phyloP scores from a whole-genome alignment of 495 filamentous ascomycete species.

The Xylaria intraflava region DNA sequence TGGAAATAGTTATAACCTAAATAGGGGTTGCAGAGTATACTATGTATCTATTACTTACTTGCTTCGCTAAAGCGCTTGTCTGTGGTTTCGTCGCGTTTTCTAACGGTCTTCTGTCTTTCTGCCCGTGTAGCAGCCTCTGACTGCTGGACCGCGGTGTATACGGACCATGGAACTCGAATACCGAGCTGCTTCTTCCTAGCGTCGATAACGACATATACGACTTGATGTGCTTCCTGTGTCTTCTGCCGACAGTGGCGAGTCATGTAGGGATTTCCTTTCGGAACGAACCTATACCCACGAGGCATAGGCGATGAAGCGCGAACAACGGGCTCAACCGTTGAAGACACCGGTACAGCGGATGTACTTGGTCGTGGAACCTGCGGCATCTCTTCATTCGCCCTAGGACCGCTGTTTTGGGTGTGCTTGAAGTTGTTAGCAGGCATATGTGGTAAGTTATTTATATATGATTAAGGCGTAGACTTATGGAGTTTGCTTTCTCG shows the following conservation, averaged over 20 bases:
- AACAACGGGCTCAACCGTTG: constrained; percentile 4
- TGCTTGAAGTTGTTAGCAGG: background rate
- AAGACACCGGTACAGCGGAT: background rate
- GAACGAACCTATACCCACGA: constrained; percentile 29
- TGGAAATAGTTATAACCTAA: too few species aligned
- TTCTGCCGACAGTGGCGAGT: constrained; percentile 33
- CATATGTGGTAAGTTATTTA: background rate
- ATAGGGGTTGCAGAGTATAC: too few species aligned
- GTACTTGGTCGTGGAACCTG: background rate
- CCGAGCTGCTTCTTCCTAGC: constrained; percentile 21
- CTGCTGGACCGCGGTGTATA: constrained; percentile 21
- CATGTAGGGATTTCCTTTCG: constrained; percentile 33
- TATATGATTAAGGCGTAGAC: background rate
- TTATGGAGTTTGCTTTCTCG: too few species aligned
- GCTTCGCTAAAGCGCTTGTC: constrained; percentile 11
- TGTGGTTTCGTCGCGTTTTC: constrained; percentile 24
- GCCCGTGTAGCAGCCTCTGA: constrained; percentile 21
- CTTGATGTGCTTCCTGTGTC: constrained; percentile 22
- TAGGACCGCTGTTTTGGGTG: background rate
- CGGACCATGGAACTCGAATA: constrained; percentile 30
- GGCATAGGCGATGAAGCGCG: constrained; percentile 20
- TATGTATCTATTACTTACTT: background rate
- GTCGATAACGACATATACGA: constrained; percentile 31
- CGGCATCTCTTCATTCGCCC: background rate
- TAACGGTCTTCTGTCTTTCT: constrained; percentile 18